Evolutionary conservation across 768 basidiomycete genomes (phyloP), one percentile per base, ranked within the genome.

Genomic region (Phlebiopsis gigantea): DNA sequence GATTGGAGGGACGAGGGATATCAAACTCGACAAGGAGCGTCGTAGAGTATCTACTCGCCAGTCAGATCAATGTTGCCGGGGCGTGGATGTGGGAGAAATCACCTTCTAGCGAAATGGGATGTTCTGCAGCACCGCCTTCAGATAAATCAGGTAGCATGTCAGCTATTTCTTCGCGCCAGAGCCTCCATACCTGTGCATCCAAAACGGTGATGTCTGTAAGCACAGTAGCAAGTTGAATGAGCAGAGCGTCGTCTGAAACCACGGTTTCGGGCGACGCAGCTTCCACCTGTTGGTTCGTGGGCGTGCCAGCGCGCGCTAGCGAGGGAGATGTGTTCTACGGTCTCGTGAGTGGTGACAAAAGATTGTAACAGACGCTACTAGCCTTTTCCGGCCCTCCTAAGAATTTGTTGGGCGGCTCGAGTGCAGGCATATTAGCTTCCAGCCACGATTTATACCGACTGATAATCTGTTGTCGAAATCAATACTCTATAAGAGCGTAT

Each of bases 381-480:
- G 21, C 10, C 5, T 56, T 61, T 14, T 29, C 46, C 43, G 43
- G 71, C 28, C 75, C 73, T 63, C 69, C 56, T 68, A 17, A 12
- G 74, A 67, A 24, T 72, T 63, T 17, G 67, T 63, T 7, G 74
- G 63, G 62, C 21, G 68, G 63, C 34, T 85, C 82, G 9, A 73
- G 61, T 28, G 69, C 64, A 14, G 79, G 76, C 31, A 87, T 67
- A 28, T 66, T 77, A 30, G 72, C 74, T 60, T 85, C 80, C n/a
- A 98, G 70, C 90, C 93, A 96, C 29, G 78, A 79, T 56, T 73
- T 81, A 66, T 91, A 93, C 54, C 93, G 79, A 62, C 85, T 88
- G 50, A 95, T 63, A 57, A 97, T 84, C 92, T 95, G 56, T 17
- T n/a, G n/a, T n/a, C n/a, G n/a, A n/a, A n/a, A n/a, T n/a, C n/a